Evolutionary conservation across 371 early-diverging fungal species (phyloP), one percentile per base, ranked within the genome.

Genomic region (Apophysomyces sp.): DNA sequence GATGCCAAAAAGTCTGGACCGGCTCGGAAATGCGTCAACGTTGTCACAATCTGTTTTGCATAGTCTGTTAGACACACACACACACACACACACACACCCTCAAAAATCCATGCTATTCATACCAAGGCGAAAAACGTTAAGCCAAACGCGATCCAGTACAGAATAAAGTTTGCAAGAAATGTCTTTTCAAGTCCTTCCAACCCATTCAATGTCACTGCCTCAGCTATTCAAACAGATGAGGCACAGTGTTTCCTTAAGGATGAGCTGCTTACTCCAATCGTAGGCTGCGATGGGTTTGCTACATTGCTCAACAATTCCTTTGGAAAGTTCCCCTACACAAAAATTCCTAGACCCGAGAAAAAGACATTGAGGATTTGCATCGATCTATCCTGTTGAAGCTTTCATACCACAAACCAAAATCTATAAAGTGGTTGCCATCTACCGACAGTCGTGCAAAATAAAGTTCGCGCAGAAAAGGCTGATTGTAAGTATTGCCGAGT

Each of bases 361-460:
- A n/a, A 21, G 16, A 26, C 21, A 44, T 44, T 37, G 21, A 21
- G 49, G 0, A 44, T 1, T 2, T 44, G 18, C 24, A 9, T 44
- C 9, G 21, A 21, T 44, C 7, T 44, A 44, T 18, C 4, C 24
- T 9, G 7, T 52, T 31, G 41, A 18, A 15, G 18, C 4, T 15
- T 16, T 26, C 32, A 66, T 63, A 70, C 78, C 80, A 80, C 65
- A 80, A 61, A 8, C 80, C 80, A 56, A 73, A 72, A 12, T 73
- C 66, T 16, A 67, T 34, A 61, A 73, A 74, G 12, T 29, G 30
- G 1, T 34, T 32, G 21, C 53, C 39, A 8, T 39, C 44, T 5
- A 26, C 40, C 8, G 63, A 29, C 2, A 80, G 58, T 16, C 66
- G 69, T 21, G 75, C 73, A 64, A 80, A 76, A 44, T 73, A 80